Base-by-base conservation (phyloP, 495 filamentous ascomycete genomes). In the Xylaria intraflava region DNA sequence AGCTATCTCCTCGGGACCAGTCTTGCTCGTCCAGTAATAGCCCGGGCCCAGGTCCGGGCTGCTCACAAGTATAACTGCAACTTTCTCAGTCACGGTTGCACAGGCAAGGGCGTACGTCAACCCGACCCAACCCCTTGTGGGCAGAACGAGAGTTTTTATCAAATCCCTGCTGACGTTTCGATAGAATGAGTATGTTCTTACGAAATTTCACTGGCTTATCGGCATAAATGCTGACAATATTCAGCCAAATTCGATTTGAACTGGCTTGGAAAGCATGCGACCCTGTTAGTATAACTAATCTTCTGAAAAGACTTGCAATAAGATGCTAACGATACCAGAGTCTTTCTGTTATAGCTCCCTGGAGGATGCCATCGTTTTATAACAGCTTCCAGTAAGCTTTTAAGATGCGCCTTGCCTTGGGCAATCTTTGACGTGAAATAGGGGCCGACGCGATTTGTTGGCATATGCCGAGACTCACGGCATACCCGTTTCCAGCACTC, bases 1-100 rank as follows among this genome's bases (percentile, higher is more conserved):
- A 76, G 79, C 31, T 87, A 87, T 72, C 77, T 86, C 41, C 72
- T 86, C 19, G 84, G 74, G 59, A 87, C 84, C 48, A 80, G 74
- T 26, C 75, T 92, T 30, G 88, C 88, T 57, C 81, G 88, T 31
- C 88, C 88, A 16, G 86, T 90, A 45, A 90, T 90, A 60, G 86
- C 86, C 41, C 78, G 86, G 48, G 81, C 82, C 31, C 83, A 87
- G 78, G 87, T 90, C 50, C 68, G 68, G 1, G 82, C 84, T 46
- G 88, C 88, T n/a, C 67, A 81, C 55, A 64, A 81, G 59, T 76
- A 85, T 61, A 75, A 75, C 29, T 86, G 84, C 60, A 51, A 78
- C 58, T 65, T 76, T 36, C 73, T 88, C 49, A 80, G 77, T 41
- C 85, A 89, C 70, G 85, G 86, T 40, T 87, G 83, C 72, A 89